Evolutionary conservation across 805 yeast species (phyloP), one percentile per base, ranked within the genome.

Genomic region (Ogataea thermomethanolica): DNA sequence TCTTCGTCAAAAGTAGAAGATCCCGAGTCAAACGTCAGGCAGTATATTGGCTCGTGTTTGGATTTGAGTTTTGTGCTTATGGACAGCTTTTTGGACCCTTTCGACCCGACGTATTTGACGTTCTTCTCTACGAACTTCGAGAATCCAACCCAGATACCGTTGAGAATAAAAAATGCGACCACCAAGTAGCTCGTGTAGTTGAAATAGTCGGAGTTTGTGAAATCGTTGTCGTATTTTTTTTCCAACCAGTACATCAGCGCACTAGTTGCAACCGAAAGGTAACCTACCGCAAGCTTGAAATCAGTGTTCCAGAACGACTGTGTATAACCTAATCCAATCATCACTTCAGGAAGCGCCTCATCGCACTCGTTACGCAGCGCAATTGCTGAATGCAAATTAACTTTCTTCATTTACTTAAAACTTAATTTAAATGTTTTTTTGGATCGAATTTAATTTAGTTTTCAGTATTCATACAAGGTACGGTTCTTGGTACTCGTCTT

Each of bases 311-410:
- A 48, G 48, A 76, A 77, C 21, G 74, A 66, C 51, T 78, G 77
- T 9, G 58, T 57, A 48, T 65, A 78, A 3, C 77, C 79, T 9
- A 76, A 53, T 27, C 61, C 61, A 24, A 64, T 64, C 38, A 78
- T 54, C 1, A 66, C 63, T 3, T 46, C 54, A 5, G 73, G 57
- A 25, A 78, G 59, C 25, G 66, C 65, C 10, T 76, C 81, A 52
- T 78, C 82, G 11, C 70, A 60, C 27, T 73, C 71, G 13, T 64
- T 65, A 45, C 74, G 70, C 49, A 78, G 62, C 3, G 74, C 77
- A 10, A 57, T 51, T 4, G 68, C 67, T 1, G 81, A 75, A 53
- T 76, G 66, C 37, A 51, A 37, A 34, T 65, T 61, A 25, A 63
- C 53, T 22, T 58, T 56, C 29, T 58, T 61, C 37, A 31, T 32